A percentile compares a stretch with the other conserved stretches of the same genome.
phyloP scores from a whole-genome alignment of 1,284 basidiomycete species.

The Mrakiaceae sp. region DNA sequence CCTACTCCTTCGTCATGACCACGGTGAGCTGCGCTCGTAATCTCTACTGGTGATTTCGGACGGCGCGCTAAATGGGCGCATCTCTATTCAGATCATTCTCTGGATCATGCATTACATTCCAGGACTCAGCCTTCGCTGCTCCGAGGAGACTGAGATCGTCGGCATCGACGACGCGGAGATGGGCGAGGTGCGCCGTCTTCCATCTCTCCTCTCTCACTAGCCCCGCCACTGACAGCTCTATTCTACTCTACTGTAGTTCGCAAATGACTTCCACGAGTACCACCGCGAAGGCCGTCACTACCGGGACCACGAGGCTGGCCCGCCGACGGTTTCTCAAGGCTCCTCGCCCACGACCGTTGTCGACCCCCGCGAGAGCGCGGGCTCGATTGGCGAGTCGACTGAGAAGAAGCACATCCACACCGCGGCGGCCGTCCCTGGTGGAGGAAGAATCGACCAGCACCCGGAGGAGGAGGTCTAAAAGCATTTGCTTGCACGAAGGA shows the following conservation, averaged over 20 bases:
- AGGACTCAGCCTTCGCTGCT: constrained; percentile 60
- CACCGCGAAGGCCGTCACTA: neutral
- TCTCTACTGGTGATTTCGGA: constrained; percentile 1
- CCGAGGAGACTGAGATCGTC: constrained; percentile 76
- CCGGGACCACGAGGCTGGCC: neutral
- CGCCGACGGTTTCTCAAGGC: neutral
- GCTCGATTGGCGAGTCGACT: neutral
- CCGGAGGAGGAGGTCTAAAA: constrained; percentile 17
- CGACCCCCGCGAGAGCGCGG: neutral
- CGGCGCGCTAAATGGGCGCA: neutral
- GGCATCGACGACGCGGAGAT: constrained; percentile 90
- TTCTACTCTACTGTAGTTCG: neutral
- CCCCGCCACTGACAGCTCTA: neutral
- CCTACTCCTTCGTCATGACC: constrained; percentile 71
- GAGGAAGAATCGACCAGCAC: neutral
- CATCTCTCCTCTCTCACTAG: neutral
- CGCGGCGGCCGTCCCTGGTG: neutral
- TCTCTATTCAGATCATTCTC: constrained; percentile 47
- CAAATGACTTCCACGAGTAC: neutral
- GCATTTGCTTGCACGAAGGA: constrained; percentile 17
- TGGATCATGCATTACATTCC: constrained; percentile 92
- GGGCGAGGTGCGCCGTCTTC: constrained; percentile 48
- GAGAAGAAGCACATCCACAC: neutral
- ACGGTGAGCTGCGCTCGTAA: constrained; percentile 44
- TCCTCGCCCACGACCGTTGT: neutral